These are phyloP conservation scores for Trametes versicolor DNA, from an alignment of 1,284 basidiomycete species.

Conservation along the genomic window DNA sequence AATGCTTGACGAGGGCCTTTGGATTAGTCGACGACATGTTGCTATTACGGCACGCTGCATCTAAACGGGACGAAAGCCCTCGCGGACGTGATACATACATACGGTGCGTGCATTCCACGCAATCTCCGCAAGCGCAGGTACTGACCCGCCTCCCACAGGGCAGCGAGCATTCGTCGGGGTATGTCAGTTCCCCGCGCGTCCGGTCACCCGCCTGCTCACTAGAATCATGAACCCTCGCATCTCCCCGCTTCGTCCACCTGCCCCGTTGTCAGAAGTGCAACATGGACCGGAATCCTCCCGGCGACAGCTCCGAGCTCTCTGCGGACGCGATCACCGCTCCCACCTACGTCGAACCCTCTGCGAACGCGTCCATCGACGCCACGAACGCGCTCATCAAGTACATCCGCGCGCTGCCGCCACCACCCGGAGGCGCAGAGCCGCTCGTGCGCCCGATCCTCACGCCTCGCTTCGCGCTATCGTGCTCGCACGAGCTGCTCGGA, in stretches of 20 bases:
- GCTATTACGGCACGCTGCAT: conserved; percentile 92
- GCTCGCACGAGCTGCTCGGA: conserved; percentile 77
- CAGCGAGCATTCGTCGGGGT: conserved; percentile 91
- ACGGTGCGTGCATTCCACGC: conserved; percentile 55
- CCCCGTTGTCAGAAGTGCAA: conserved; percentile 81
- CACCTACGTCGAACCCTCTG: no score
- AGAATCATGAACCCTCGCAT: not conserved
- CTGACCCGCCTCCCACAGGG: conserved; percentile 52
- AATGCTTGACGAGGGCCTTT: not conserved
- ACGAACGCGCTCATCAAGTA: conserved; percentile 77
- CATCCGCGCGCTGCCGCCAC: conserved; percentile 65
- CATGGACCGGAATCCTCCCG: conserved; percentile 86
- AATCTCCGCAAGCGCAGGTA: not conserved
- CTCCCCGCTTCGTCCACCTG: not conserved
- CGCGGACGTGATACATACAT: conserved; percentile 76
- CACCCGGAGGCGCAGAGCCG: conserved; percentile 38
- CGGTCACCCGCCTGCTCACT: conserved; percentile 2
- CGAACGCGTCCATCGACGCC: conserved; percentile 66
- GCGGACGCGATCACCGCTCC: no score
- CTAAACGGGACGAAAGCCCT: conserved; percentile 85
- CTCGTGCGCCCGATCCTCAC: conserved; percentile 93
- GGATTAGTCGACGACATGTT: conserved; percentile 91
- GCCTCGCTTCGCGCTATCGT: conserved; percentile 97
- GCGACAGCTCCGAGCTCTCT: conserved; percentile 79
- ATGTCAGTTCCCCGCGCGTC: conserved; percentile 42